Evolutionary conservation across 805 yeast species (phyloP), one percentile per base, ranked within the genome.

Genomic region (Candida maesae): DNA sequence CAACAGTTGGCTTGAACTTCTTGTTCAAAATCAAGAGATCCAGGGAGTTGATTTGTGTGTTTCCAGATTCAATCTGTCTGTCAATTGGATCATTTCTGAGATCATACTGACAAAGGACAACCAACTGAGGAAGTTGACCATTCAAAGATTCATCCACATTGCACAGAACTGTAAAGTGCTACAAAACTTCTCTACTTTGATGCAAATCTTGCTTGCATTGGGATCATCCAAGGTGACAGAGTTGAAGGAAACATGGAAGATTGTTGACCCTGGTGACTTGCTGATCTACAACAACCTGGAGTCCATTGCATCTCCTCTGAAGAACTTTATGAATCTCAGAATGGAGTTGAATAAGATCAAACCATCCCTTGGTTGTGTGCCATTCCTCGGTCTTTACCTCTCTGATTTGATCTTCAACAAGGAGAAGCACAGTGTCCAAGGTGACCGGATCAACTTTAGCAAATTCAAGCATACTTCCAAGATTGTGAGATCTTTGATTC

Each of bases 81-180:
- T 86, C 6, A 87, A 86, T 53, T 91, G 98, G 98, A 80, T 90
- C 30, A 79, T 86, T 25, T 86, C 96, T 0, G 96, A 91, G 65
- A 77, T 93, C 41, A 61, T 88, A 13, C 65, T 91, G 45, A 87
- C 96, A 9, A 71, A 70, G 41, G 66, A 72, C 32, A 67, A 75
- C 19, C 68, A 67, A 3, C 76, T 86, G 50, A 70, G 91, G 49
- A 76, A 79, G 32, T 71, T 77, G 41, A 73, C 90, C 1, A 75
- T 90, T n/a, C 80, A 88, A n/a, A 70, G 91, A 50, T 88, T 85
- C 53, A 87, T 91, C 44, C 95, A 87, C 52, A 66, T 91, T 41
- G 97, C 96, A 0, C 80, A 81, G 42, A 77, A 79, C 50, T 82
- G 96, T 59, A 71, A 72, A 33, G 63, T 64, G 11, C 58, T 84